Percentiles rank a stretch among this genome's conserved stretches.
phyloP scores from a whole-genome alignment of 2,329 filamentous ascomycete species.

The Myrmaecium sp. region DNA sequence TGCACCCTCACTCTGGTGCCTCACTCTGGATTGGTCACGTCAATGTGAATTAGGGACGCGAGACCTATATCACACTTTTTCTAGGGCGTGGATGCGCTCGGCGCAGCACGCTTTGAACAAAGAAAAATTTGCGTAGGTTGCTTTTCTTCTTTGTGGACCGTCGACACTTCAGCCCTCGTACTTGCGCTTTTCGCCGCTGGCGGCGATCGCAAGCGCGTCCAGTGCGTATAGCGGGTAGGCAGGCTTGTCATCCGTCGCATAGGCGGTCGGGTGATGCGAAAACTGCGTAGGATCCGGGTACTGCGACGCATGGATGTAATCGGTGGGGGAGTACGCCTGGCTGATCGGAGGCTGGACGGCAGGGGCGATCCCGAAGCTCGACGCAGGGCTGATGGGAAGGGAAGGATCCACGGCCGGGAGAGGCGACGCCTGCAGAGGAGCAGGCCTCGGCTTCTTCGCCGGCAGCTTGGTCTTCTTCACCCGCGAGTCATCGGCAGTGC shows the following conservation, averaged over 20 bases:
- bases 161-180: constrained; percentile 12
- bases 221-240: constrained; percentile 11
- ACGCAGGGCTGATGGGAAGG: constrained; percentile 14
- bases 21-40: no score
- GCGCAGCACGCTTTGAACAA: no score
- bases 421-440: constrained; percentile 11
- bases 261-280: constrained; percentile 5
- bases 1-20: no score
- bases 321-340: constrained; percentile 9
- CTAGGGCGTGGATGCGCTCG: no score
- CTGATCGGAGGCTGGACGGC: constrained; percentile 12
- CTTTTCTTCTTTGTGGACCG: no score
- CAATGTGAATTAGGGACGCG: no score
- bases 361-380: constrained; percentile 11
- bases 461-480: constrained; percentile 18
- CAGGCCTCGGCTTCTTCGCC: constrained; percentile 15
- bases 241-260: constrained; percentile 2
- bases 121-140: no score
- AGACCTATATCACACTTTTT: no score
- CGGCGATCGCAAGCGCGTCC: constrained; percentile 20
- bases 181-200: constrained; percentile 21
- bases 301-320: constrained; percentile 11
- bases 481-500: constrained; percentile 13
- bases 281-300: constrained; percentile 16
- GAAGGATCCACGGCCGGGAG: constrained; percentile 13